Conservation (phyloP, 495 filamentous ascomycete species). For the Podospora comata region DNA sequence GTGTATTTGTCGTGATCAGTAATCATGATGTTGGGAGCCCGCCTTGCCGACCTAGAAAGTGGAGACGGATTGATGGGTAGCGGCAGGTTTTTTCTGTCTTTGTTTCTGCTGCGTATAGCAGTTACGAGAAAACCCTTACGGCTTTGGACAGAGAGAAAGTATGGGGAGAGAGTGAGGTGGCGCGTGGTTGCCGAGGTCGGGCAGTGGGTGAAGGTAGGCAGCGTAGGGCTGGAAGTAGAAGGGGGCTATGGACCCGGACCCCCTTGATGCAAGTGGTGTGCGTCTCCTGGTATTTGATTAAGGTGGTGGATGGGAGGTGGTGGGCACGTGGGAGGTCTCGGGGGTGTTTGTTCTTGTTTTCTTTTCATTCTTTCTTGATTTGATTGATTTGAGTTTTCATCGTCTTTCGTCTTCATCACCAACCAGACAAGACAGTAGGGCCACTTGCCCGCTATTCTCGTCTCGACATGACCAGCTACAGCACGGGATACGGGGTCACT, state of each 20-base stretch:
- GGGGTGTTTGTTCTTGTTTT: neutral
- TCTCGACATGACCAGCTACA: no score
- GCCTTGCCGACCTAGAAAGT: neutral
- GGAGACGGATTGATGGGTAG: neutral
- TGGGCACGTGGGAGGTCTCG: neutral
- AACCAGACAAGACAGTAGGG: no score
- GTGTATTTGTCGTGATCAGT: slow-evolving; percentile 2
- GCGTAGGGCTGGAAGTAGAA: neutral
- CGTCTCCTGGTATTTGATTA: neutral
- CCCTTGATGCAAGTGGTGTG: no score
- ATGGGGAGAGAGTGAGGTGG: neutral
- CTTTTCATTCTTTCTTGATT: neutral
- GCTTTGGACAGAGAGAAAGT: no score
- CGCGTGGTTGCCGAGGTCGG: neutral
- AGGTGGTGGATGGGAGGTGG: neutral
- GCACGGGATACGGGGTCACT: no score
- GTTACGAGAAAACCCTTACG: neutral
- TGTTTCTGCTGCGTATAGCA: neutral
- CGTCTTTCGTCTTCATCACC: no score
- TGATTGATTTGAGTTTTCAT: no score
- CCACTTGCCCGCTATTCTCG: no score
- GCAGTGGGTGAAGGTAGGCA: neutral
- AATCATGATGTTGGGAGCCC: neutral
- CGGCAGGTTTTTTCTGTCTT: neutral
- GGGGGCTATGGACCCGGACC: neutral